phyloP scores from a whole-genome alignment of 495 filamentous ascomycete species.

The Lophium mytilinum region DNA sequence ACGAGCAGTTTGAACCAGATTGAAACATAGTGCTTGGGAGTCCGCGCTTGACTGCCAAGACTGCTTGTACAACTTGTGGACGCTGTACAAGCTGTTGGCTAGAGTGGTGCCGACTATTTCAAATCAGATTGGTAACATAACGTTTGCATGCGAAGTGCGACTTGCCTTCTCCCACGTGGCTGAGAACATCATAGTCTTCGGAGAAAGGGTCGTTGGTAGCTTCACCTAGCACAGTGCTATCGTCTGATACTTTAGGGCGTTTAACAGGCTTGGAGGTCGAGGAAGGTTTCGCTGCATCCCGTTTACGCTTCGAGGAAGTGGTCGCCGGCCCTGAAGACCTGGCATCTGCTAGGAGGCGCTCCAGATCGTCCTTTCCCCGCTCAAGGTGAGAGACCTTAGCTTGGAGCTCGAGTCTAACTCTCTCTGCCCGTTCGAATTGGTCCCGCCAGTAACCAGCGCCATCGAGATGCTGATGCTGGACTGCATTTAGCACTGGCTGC shows the following conservation, averaged over 20 bases:
- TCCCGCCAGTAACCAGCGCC: slow-evolving; percentile 12
- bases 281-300: background rate
- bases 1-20: slow-evolving; percentile 3
- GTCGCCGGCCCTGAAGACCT: background rate
- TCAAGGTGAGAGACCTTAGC: background rate
- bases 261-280: slow-evolving; percentile 10
- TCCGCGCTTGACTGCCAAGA: background rate
- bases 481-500: background rate
- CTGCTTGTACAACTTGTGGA: slow-evolving; percentile 8
- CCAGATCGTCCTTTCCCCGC: background rate
- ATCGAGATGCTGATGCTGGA: slow-evolving; percentile 7
- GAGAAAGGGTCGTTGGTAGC: slow-evolving; percentile 1
- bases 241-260: background rate
- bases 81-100: slow-evolving; percentile 4
- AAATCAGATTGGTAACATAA: background rate
- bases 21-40: slow-evolving; percentile 7
- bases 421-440: slow-evolving; percentile 2
- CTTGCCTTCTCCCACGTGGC: slow-evolving; percentile 16
- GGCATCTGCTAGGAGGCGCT: background rate
- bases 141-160: background rate
- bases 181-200: slow-evolving; percentile 3
- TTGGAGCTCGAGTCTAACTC: slow-evolving; percentile 5
- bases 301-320: background rate
- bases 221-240: background rate
- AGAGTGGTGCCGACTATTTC: slow-evolving; percentile 3